Percentiles rank a stretch among this genome's conserved stretches.
Evolutionary conservation across 805 yeast species (phyloP).

Genomic region (Candida incommunis): DNA sequence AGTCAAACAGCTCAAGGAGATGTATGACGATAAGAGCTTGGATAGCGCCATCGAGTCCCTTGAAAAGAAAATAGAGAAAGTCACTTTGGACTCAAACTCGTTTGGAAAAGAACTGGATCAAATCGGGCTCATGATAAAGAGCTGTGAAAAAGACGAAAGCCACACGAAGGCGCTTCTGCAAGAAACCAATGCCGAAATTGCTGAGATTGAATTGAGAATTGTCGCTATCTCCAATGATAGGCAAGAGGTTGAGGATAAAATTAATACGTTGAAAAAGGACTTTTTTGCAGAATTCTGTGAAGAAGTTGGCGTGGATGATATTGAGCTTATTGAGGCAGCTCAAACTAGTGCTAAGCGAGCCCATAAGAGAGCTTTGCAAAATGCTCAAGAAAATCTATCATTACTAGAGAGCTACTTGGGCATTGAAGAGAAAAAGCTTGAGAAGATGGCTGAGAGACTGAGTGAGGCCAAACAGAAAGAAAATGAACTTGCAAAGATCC

Average conservation of each 20-base stretch:
- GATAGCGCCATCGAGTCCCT: not conserved
- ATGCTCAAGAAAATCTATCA: conserved; percentile 21
- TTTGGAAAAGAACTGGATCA: not conserved
- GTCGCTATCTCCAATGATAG: not conserved
- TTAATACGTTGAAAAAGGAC: conserved; percentile 8
- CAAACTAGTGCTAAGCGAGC: conserved; percentile 23
- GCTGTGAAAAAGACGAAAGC: conserved; percentile 3
- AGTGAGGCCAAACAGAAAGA: conserved; percentile 24
- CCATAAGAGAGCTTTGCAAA: conserved; percentile 3
- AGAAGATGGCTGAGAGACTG: conserved; percentile 10
- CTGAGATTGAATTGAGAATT: not conserved
- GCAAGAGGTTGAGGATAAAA: conserved; percentile 19
- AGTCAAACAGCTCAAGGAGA: conserved; percentile 1
- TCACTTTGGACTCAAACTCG: not conserved
- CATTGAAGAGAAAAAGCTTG: conserved; percentile 3
- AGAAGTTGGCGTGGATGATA: conserved; percentile 36
- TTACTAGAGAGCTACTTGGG: conserved; percentile 13
- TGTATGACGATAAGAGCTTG: not conserved
- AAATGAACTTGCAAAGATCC: conserved; percentile 24
- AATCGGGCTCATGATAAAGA: not conserved
- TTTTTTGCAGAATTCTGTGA: conserved; percentile 36
- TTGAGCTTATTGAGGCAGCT: conserved; percentile 55
- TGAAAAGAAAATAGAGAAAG: not conserved
- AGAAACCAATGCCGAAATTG: not conserved
- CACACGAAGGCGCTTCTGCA: conserved; percentile 2